A percentile compares a stretch with the other conserved stretches of the same genome.
Conservation (phyloP, 2,329 filamentous ascomycete genomes). For the Epichloe coenophiala region DNA sequence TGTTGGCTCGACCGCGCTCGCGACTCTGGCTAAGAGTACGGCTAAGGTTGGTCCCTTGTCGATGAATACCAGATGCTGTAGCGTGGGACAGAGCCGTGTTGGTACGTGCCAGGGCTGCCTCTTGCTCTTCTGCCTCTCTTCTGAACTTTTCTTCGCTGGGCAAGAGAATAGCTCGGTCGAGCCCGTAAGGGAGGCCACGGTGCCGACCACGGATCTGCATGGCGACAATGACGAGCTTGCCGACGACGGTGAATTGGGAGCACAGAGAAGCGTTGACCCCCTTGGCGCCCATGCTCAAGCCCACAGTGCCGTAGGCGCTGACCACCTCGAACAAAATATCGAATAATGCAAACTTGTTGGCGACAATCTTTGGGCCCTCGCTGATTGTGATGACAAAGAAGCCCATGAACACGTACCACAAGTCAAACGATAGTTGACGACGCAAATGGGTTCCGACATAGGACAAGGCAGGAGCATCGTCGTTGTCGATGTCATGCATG, state of each 20-base stretch:
- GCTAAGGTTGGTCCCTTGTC: conserved; percentile 15
- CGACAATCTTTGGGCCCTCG: conserved; percentile 60
- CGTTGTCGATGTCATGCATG: conserved; percentile 32
- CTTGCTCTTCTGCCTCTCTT: conserved; percentile 36
- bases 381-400: conserved; percentile 86
- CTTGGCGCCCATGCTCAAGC: conserved; percentile 73
- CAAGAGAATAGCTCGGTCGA: conserved; percentile 47
- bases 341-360: conserved; percentile 52
- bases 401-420: conserved; percentile 94
- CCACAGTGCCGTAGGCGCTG: conserved; percentile 88
- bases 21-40: conserved; percentile 25
- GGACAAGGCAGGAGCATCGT: conserved; percentile 49
- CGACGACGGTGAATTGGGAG: conserved; percentile 65
- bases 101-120: conserved; percentile 24
- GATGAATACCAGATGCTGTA: conserved; percentile 16
- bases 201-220: conserved; percentile 60
- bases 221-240: conserved; percentile 53
- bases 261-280: conserved; percentile 67
- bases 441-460: conserved; percentile 89
- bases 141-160: conserved; percentile 43
- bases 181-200: conserved; percentile 53
- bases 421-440: conserved; percentile 84
- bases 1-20: conserved; percentile 23
- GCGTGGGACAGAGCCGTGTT: conserved; percentile 22
- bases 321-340: conserved; percentile 71